Base-by-base conservation (phyloP, 2,329 filamentous ascomycete genomes). In the Dothiorella sarmentorum region DNA sequence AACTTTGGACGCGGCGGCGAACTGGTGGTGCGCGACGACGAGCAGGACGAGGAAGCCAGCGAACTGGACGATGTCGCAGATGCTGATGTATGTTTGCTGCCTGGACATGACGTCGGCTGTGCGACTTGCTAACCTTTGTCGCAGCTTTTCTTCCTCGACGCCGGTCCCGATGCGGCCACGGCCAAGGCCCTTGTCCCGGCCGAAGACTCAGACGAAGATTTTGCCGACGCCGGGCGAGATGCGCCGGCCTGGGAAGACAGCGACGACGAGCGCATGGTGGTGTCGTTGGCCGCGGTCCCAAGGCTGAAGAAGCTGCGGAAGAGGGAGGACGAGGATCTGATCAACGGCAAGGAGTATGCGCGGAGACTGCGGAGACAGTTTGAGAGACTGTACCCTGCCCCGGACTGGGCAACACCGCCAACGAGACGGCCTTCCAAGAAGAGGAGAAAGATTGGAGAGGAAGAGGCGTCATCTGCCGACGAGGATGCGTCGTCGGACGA, bases 221-320 rank as follows among this genome's bases (percentile, higher is more conserved):
- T 73, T 22, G 65, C 63, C 7, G 61, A 67, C 4, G 71, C 71
- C 35, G 56, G 35, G 4, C 64, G 60, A 63, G 77, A 81, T 40
- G 77, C 78, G 18, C 81, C 87, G 2, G 89, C 85, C 1, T 99
- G 94, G 94, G 86, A 92, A 65, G 94, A 99, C 71, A 97, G 92
- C 73, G 94, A 99, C 67, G 94, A 99, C 69, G 94, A 97, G 69
- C 84, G 90, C 56, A 78, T 97, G 62, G 84, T 85, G 6, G 82
- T 99, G 49, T 97, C 93, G 13, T 81, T 99, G 37, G 88, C 90
- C 3, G 83, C 85, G 24, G 85, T 87, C 43, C 83, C 85, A 47
- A 83, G 89, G 63, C 73, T 97, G 69, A 85, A 92, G 64, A 97
- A 97, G 74, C 79, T 99, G 62, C 84, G 94, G 61, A 79, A 86